Base-by-base conservation (phyloP, 306 rosid species). In the Gastrolobium bilobum region DNA sequence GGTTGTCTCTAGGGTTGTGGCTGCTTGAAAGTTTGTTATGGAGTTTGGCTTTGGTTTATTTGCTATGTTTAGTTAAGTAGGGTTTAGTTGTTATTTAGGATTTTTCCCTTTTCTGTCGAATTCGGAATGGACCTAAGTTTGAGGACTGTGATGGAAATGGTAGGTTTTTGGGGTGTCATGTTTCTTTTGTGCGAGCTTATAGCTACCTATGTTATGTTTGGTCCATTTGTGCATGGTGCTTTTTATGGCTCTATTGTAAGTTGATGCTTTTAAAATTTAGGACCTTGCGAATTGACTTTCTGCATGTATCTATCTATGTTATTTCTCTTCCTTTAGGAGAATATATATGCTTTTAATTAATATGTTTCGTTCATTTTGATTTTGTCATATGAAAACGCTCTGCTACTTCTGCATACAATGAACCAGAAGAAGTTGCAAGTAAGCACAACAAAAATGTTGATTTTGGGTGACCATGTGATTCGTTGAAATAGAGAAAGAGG, bases 1-100 rank as follows among this genome's bases (percentile, higher is more conserved):
- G 85, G 91, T 69, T 51, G 73, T 87, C 37, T 82, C 91, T 75
- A 89, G 96, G 86, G 88, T 73, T 85, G 10, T 8, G 29, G 44
- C 2, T 52, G 53, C 44, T 43, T 43, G 71, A 71, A 1, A 15
- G 20, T 4, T 47, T 38, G 29, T 11, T 30, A 40, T 53, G 56
- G 51, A 10, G 39, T 46, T 40, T 53, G 37, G 37, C 31, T 26
- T 53, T 53, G 29, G 10, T 68, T 77, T 39, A 38, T 42, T 64
- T 52, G 26, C 26, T 20, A 20, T 20, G 0, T 11, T 47, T 13
- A 31, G 47, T 77, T 47, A 31, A 31, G 47, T 77, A 51, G 38
- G 56, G 11, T 67, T 44, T 67, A 44, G 14, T 9, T 9, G 0
- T 0, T 44, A 30, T 67, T 7, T 66, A 10, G 42, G 54, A 15